These are phyloP conservation scores for Colletotrichum sp. DNA, from an alignment of 2,329 filamentous ascomycete genomes.

Conservation along the genomic window DNA sequence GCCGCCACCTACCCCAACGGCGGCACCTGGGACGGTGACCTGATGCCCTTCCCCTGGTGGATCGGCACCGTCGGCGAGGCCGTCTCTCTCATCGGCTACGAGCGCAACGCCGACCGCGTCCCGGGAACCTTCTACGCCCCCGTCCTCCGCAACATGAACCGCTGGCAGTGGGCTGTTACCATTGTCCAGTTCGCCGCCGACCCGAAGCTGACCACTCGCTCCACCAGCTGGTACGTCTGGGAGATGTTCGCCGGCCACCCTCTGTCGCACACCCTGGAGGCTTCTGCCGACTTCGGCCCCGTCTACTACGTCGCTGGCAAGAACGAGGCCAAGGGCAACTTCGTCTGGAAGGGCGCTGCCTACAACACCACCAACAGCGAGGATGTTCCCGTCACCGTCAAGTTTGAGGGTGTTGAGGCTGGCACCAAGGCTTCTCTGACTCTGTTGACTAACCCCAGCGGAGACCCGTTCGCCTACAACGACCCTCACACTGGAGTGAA, in stretches of 20 bases:
- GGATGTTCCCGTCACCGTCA: slow-evolving; percentile 48
- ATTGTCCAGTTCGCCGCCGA: slow-evolving; percentile 55
- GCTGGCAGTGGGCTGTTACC: slow-evolving; percentile 58
- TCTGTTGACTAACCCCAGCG: slow-evolving; percentile 45
- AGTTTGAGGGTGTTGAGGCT: slow-evolving; percentile 47
- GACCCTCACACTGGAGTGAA: slow-evolving; percentile 50
- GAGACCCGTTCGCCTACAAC: slow-evolving; percentile 49
- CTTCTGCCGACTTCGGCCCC: slow-evolving; percentile 46
- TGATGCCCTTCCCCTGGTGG: slow-evolving; percentile 59
- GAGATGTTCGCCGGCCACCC: slow-evolving; percentile 51
- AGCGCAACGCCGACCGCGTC: slow-evolving; percentile 67
- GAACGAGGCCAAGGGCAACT: slow-evolving; percentile 42
- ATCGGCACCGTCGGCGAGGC: slow-evolving; percentile 68
- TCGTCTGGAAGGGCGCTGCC: slow-evolving; percentile 57
- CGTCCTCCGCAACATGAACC: slow-evolving; percentile 53
- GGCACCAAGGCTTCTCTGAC: slow-evolving; percentile 48
- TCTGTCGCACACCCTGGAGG: slow-evolving; percentile 51
- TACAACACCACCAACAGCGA: slow-evolving; percentile 55
- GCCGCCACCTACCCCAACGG: slow-evolving; percentile 58
- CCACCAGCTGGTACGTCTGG: slow-evolving; percentile 57
- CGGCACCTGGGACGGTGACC: slow-evolving; percentile 50
- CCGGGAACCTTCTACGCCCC: slow-evolving; percentile 58
- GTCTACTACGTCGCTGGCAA: slow-evolving; percentile 56
- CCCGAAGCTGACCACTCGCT: slow-evolving; percentile 51
- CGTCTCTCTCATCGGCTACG: slow-evolving; percentile 68